Base-by-base conservation (phyloP, 2,329 filamentous ascomycete genomes). In the Dothistroma septosporum region DNA sequence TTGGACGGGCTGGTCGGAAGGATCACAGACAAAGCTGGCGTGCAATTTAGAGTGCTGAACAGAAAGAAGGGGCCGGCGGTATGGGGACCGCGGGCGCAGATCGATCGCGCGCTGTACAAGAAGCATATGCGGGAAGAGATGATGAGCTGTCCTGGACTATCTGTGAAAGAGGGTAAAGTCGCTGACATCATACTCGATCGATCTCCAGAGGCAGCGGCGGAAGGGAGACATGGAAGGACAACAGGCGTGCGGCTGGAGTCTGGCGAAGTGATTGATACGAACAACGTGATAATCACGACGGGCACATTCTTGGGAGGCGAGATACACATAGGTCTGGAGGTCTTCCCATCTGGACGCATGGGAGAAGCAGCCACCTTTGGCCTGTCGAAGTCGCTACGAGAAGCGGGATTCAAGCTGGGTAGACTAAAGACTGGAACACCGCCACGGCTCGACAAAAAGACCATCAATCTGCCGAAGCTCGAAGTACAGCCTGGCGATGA, bases 1-100 rank as follows among this genome's bases (percentile, higher is more conserved):
- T 81, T 99, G 61, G 94, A 97, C 72, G 94, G 94, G 0, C 80
- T 99, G 21, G 88, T 92, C 0, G 92, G 91, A 0, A 85, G 91
- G 37, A 88, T 97, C 22, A 91, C 96, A 61, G 94, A 99, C 77
- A 93, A 94, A 74, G 89, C 94, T 2, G 94, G 91, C 6, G 85
- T 97, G n/a, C 93, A 97, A 74, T 99, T 97, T 75, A 87, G 90
- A 64, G 83, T 95, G 19, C 76, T 99, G 71, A 99, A 99, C 75
- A 82, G 86, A 55, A 89, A 85, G 66, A 97, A 97, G 73, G 94
- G 94, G 0, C 91, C 93, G 5, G 94, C 94, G 2, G 94, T 99
- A 28, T 99, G 94, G 94, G 94, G 94, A 11, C 94, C 94, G 0
- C 84, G 94, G 57, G 94, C 94, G 53, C 94, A 99, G 80, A 97